Base-by-base conservation (phyloP, 1,284 basidiomycete genomes). In the Agaricales sp. region DNA sequence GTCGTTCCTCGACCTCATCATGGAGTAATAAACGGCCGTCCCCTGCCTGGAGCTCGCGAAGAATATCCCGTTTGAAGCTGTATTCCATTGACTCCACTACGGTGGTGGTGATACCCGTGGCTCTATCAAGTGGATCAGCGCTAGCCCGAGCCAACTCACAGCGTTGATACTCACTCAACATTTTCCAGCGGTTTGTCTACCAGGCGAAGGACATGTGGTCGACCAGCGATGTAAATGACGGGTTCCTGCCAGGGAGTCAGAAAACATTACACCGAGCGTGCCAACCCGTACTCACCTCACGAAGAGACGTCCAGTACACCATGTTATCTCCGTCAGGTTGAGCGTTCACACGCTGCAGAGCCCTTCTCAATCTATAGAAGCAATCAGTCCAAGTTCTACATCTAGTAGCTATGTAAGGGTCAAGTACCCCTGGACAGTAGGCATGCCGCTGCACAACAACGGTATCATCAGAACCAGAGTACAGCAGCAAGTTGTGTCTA, bases 21-120 rank as follows among this genome's bases (percentile, higher is more conserved):
- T 99, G 96, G 1, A 95, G 73, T 2, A 99, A 69, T 30, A 99
- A 80, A 23, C 91, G 80, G 2, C 94, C 93, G 22, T 77, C 67
- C n/a, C 83, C 78, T 47, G 73, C 66, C 44, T 73, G 70, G 22
- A 94, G 74, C 65, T 99, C 96, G 2, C 76, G 71, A 18, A 98
- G 68, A 13, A 99, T 81, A 59, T 99, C 96, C 43, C 77, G 75
- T 70, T 99, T 98, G 60, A 99, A 81, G 52, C 74, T 83, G 39
- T 77, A 66, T 57, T 99, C 96, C 90, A 99, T 98, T 18, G 78
- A 73, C 64, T 99, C 96, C 1, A 99, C 96, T 8, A 92, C 85
- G 2, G 77, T 75, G 0, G 93, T 95, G 0, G 92, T 92, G 1
- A 99, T 87, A 20, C 96, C 96, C 0, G 95, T 99, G 1, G 94